Conservation (phyloP, 2,329 filamentous ascomycete species). For the Botrytis aclada region DNA sequence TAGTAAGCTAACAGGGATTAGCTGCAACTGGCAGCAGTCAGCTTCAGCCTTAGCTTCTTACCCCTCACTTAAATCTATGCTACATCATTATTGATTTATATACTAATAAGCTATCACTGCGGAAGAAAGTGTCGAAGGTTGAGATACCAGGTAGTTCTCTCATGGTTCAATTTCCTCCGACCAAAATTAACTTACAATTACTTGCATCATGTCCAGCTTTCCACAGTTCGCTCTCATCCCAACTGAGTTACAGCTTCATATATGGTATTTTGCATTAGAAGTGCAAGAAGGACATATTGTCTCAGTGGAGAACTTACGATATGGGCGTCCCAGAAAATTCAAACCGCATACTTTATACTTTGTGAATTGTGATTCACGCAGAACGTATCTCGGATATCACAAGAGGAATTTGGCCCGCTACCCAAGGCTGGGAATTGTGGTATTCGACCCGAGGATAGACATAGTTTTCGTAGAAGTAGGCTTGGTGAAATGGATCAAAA, state of each 20-base stretch:
- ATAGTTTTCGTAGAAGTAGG: background rate
- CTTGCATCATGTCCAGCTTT: conserved; percentile 4
- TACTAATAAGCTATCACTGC: background rate
- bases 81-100: background rate
- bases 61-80: background rate
- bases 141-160: background rate
- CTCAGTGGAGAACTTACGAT: background rate
- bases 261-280: conserved; percentile 1
- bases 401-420: background rate
- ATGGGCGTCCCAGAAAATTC: conserved; percentile 1
- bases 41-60: background rate
- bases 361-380: conserved; percentile 7
- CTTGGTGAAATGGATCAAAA: background rate
- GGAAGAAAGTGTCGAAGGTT: background rate
- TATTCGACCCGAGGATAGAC: conserved; percentile 5
- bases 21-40: background rate
- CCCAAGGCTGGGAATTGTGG: background rate
- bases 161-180: background rate
- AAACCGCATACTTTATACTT: conserved; percentile 4
- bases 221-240: background rate
- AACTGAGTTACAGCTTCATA: background rate
- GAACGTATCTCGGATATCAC: conserved; percentile 7
- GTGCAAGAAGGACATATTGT: background rate
- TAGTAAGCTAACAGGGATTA: background rate
- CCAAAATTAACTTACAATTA: too few species aligned